Evolutionary conservation across 2,329 filamentous ascomycete species (phyloP).

Genomic region (Fusarium sp.): DNA sequence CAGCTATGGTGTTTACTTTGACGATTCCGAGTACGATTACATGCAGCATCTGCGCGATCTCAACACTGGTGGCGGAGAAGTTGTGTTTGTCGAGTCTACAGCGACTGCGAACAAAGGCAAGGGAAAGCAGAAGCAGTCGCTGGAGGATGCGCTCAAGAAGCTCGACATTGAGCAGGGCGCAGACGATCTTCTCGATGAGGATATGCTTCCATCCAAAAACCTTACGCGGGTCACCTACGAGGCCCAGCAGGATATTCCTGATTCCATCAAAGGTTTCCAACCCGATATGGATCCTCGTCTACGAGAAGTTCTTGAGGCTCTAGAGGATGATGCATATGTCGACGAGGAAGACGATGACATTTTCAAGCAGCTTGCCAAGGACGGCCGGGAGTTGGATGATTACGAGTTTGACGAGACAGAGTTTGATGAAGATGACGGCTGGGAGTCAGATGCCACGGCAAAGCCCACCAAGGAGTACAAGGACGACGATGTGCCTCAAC

Average conservation of each 20-base stretch:
- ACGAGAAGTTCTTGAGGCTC: constrained; percentile 88
- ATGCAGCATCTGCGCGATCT: constrained; percentile 98
- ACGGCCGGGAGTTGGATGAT: constrained; percentile 78
- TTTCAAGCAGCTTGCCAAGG: constrained; percentile 77
- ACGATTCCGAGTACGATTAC: constrained; percentile 97
- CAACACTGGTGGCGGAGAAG: constrained; percentile 76
- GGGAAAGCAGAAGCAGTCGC: constrained; percentile 77
- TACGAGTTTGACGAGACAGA: constrained; percentile 80
- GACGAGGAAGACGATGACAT: constrained; percentile 88
- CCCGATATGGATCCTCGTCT: constrained; percentile 97
- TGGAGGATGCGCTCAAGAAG: constrained; percentile 84
- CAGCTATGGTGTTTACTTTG: constrained; percentile 91
- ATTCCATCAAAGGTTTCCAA: constrained; percentile 91
- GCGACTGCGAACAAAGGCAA: constrained; percentile 73
- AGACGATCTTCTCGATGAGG: constrained; percentile 73
- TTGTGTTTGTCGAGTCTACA: constrained; percentile 84
- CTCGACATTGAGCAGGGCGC: constrained; percentile 66
- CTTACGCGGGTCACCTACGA: constrained; percentile 83
- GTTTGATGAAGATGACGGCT: constrained; percentile 79
- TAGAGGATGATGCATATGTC: constrained; percentile 96
- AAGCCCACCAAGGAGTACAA: constrained; percentile 74
- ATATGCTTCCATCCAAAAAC: constrained; percentile 83
- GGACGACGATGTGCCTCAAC: constrained; percentile 59
- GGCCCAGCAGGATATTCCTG: constrained; percentile 91
- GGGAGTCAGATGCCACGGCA: constrained; percentile 94